phyloP scores from a whole-genome alignment of 768 basidiomycete genomes.

The Amanita brunnescens region DNA sequence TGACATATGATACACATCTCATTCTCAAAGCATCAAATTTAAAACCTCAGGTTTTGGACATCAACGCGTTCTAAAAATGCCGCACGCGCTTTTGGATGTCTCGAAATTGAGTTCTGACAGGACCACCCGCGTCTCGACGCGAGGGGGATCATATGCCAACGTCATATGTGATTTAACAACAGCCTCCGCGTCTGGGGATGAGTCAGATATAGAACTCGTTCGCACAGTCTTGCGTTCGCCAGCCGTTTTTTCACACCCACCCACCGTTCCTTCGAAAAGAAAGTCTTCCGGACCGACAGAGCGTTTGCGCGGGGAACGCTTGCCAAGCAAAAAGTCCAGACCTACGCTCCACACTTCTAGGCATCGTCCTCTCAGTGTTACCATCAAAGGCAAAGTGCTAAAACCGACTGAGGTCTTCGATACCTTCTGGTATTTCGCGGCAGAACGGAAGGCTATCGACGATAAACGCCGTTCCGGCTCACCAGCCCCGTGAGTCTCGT shows the following conservation, averaged over 20 bases:
- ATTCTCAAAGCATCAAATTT: not conserved
- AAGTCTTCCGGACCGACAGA: not conserved
- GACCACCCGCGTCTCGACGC: not conserved
- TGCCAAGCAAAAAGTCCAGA: not conserved
- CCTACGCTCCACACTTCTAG: not conserved
- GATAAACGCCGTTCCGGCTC: constrained; percentile 41
- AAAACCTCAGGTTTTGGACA: not conserved
- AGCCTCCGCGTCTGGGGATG: not conserved
- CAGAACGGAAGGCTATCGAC: constrained; percentile 50
- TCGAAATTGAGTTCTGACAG: not conserved
- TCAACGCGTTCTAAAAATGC: not conserved
- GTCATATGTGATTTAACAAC: constrained; percentile 3
- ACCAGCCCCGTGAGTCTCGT: constrained; percentile 40
- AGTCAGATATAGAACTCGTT: not conserved
- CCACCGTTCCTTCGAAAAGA: constrained; percentile 2
- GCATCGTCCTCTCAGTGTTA: constrained; percentile 16
- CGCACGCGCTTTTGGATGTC: not conserved
- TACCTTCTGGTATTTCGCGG: constrained; percentile 50
- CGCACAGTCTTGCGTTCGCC: not conserved
- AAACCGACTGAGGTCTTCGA: constrained; percentile 47
- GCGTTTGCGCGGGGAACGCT: not conserved
- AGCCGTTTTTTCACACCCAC: not conserved
- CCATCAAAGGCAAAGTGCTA: constrained; percentile 29
- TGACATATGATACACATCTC: not conserved
- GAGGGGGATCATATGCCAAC: not conserved